A percentile compares a stretch with the other conserved stretches of the same genome.
phyloP scores from a whole-genome alignment of 2,329 filamentous ascomycete genomes.

The Cladosporium sphaerospermum region DNA sequence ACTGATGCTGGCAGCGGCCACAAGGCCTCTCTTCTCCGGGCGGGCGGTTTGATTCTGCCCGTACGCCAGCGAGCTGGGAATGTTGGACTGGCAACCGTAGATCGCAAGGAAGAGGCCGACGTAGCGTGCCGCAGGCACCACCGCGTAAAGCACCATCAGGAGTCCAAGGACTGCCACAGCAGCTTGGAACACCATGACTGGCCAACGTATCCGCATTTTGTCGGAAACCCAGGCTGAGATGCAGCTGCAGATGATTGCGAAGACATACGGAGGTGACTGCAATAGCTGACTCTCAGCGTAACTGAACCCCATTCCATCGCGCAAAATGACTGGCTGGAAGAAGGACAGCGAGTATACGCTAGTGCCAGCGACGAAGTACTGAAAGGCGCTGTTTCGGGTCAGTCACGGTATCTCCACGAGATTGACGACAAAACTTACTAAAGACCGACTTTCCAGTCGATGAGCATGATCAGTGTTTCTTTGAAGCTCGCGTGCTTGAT shows the following conservation, averaged over 20 bases:
- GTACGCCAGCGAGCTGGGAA: conserved; percentile 66
- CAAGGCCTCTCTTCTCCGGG: conserved; percentile 27
- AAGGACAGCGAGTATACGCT: conserved; percentile 69
- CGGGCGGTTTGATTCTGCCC: conserved; percentile 29
- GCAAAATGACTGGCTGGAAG: conserved; percentile 71
- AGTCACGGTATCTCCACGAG: background rate
- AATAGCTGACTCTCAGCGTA: conserved; percentile 62
- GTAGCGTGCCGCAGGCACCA: conserved; percentile 54
- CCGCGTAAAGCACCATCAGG: conserved; percentile 64
- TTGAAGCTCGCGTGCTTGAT: conserved; percentile 23
- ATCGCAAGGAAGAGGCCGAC: conserved; percentile 69
- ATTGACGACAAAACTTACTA: conserved; percentile 17
- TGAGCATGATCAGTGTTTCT: conserved; percentile 22
- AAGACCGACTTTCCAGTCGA: conserved; percentile 27
- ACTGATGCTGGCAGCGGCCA: conserved; percentile 23
- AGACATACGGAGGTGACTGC: conserved; percentile 61
- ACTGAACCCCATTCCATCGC: conserved; percentile 55
- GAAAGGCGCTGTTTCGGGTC: conserved; percentile 18
- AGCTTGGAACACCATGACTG: conserved; percentile 60
- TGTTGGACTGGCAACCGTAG: conserved; percentile 68
- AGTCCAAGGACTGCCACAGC: conserved; percentile 59
- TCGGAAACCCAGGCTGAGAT: conserved; percentile 58
- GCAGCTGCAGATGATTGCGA: conserved; percentile 60
- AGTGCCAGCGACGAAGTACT: conserved; percentile 28
- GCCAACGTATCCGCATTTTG: conserved; percentile 58